Conservation (phyloP, 306 rosid species). For the Sechiopsis laciniata region DNA sequence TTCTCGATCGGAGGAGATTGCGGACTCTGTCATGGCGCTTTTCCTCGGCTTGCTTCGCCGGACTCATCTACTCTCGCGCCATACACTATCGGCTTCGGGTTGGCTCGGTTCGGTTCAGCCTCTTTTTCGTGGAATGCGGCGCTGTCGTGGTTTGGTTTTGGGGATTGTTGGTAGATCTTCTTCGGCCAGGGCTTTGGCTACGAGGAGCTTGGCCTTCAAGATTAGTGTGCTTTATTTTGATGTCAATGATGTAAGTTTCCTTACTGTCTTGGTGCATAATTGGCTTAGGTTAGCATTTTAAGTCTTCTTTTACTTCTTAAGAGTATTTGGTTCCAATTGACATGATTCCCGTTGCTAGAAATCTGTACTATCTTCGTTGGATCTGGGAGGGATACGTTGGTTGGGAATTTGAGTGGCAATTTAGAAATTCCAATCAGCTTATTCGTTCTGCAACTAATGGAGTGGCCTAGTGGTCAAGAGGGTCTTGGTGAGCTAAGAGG, state of each 20-base stretch:
- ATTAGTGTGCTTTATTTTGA: slow-evolving; percentile 91
- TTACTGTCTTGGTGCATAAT: not conserved
- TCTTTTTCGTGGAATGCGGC: slow-evolving; percentile 92
- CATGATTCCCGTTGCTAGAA: no score
- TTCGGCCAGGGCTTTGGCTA: slow-evolving; percentile 81
- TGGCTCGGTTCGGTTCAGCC: slow-evolving; percentile 99
- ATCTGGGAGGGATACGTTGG: not conserved
- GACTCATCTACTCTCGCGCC: slow-evolving; percentile 89
- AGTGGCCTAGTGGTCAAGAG: no score
- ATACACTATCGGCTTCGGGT: slow-evolving; percentile 79
- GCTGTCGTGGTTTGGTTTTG: slow-evolving; percentile 88
- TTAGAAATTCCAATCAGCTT: not conserved
- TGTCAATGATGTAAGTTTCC: slow-evolving; percentile 49
- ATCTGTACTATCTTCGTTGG: not conserved
- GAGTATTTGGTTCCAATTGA: not conserved
- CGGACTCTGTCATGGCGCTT: slow-evolving; percentile 92
- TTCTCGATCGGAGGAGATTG: slow-evolving; percentile 93
- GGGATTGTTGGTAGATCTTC: slow-evolving; percentile 95
- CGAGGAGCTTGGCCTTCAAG: slow-evolving; percentile 92
- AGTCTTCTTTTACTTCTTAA: not conserved
- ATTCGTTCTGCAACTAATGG: not conserved
- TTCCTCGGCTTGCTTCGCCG: slow-evolving; percentile 90
- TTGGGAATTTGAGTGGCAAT: not conserved
- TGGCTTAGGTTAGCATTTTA: not conserved
- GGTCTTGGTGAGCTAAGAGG: no score